These are phyloP conservation scores for Torrubiella hemipterigena DNA, from an alignment of 2,329 filamentous ascomycete genomes.

Conservation along the genomic window DNA sequence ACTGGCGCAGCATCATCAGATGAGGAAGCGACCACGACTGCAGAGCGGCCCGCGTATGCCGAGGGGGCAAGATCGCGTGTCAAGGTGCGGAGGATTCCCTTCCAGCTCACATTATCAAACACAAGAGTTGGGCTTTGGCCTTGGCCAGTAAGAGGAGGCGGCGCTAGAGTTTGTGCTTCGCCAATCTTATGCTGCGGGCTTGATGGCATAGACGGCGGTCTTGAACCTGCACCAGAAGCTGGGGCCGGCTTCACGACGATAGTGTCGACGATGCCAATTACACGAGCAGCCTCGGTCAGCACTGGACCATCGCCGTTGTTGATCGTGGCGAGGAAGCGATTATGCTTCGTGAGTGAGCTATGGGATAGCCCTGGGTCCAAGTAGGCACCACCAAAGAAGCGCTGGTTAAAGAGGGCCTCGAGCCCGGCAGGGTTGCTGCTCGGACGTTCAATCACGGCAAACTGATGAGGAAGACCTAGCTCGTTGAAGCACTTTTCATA, in stretches of 20 bases:
- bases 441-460: slow-evolving; percentile 61
- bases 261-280: slow-evolving; percentile 73
- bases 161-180: slow-evolving; percentile 13
- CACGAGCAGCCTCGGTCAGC: slow-evolving; percentile 63
- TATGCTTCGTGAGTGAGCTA: slow-evolving; percentile 45
- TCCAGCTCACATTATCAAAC: slow-evolving; percentile 77
- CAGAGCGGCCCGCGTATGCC: slow-evolving; percentile 64
- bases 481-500: slow-evolving; percentile 78
- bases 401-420: slow-evolving; percentile 60
- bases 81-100: slow-evolving; percentile 70
- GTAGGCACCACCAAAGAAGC: slow-evolving; percentile 71
- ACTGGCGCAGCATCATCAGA: slow-evolving; percentile 66
- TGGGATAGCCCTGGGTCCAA: slow-evolving; percentile 60
- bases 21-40: slow-evolving; percentile 61
- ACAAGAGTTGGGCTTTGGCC: slow-evolving; percentile 39
- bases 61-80: slow-evolving; percentile 74
- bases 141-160: slow-evolving; percentile 28
- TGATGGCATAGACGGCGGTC: slow-evolving; percentile 33
- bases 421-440: slow-evolving; percentile 52
- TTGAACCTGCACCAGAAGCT: slow-evolving; percentile 28
- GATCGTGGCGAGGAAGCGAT: slow-evolving; percentile 36
- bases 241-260: slow-evolving; percentile 47
- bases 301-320: slow-evolving; percentile 40
- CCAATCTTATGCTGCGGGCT: slow-evolving; percentile 28
- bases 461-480: slow-evolving; percentile 74